phyloP scores from a whole-genome alignment of 2,329 filamentous ascomycete genomes.

The Aspergillus novofumigatus region DNA sequence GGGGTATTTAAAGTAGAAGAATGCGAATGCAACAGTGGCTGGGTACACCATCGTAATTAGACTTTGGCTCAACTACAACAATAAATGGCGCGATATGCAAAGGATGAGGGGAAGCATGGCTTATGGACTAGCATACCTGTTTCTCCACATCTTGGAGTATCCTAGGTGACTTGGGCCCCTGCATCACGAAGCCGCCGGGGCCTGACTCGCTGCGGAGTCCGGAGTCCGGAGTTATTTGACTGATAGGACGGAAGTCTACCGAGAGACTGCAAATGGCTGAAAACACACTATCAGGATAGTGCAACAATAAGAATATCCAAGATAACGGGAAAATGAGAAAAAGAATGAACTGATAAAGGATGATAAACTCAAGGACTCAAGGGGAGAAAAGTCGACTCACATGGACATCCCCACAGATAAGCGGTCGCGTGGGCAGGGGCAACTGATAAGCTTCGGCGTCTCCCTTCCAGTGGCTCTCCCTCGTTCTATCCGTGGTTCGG shows the following conservation, averaged over 20 bases:
- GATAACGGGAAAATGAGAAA: background rate
- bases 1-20: background rate
- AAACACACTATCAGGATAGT: background rate
- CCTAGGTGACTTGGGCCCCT: background rate
- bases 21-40: slow-evolving; percentile 12
- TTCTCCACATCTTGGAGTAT: slow-evolving; percentile 27
- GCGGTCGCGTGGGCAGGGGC: background rate
- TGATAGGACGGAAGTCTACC: background rate
- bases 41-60: slow-evolving; percentile 1
- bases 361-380: background rate
- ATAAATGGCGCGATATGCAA: slow-evolving; percentile 1
- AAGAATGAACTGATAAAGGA: background rate
- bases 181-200: background rate
- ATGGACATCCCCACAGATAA: background rate
- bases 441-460: background rate
- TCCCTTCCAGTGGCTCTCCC: background rate
- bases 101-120: slow-evolving; percentile 1
- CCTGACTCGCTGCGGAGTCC: background rate
- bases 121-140: slow-evolving; percentile 17
- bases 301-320: background rate
- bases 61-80: background rate
- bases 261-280: background rate
- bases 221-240: background rate
- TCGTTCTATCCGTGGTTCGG: background rate
- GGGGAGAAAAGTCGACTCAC: background rate